Percentiles rank a stretch among this genome's conserved stretches.
These are phyloP conservation scores for Saprolegnia parasitica DNA, from an alignment of 352 stramenopile genomes.

Conservation along the genomic window DNA sequence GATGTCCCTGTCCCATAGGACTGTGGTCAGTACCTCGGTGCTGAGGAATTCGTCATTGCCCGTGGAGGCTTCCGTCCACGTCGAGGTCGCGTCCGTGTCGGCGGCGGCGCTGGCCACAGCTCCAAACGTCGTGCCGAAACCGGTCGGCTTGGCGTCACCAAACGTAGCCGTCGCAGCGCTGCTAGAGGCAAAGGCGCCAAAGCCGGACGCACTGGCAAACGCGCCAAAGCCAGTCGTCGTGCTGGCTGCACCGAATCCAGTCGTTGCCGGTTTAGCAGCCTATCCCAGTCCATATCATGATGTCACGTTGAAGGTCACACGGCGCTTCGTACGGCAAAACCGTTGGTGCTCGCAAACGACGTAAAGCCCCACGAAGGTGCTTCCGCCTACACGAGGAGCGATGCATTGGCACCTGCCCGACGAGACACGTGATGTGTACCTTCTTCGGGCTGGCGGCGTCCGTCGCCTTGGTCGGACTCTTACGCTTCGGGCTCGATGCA, in stretches of 20 bases:
- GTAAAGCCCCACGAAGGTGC: slow-evolving; percentile 18
- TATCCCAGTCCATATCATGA: slow-evolving; percentile 10
- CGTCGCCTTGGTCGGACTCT: slow-evolving; percentile 12
- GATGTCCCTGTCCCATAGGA: background rate
- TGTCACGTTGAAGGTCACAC: slow-evolving; percentile 7
- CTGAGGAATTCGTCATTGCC: slow-evolving; percentile 26
- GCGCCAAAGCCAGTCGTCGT: background rate
- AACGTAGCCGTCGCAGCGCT: slow-evolving; percentile 2
- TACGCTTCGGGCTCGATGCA: background rate
- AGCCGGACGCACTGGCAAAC: slow-evolving; percentile 10
- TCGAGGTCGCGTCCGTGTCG: background rate
- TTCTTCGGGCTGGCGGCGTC: slow-evolving; percentile 18
- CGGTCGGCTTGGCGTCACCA: slow-evolving; percentile 15
- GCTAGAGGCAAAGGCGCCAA: slow-evolving; percentile 23
- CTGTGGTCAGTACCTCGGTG: slow-evolving; percentile 9
- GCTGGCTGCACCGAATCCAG: slow-evolving; percentile 1
- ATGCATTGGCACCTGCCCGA: background rate
- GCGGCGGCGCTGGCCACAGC: background rate
- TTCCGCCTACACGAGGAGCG: background rate
- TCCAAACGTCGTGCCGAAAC: slow-evolving; percentile 20
- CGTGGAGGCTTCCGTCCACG: slow-evolving; percentile 22
- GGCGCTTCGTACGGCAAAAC: slow-evolving; percentile 5
- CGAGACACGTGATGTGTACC: background rate
- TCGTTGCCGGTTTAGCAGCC: background rate
- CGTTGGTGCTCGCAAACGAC: slow-evolving; percentile 26